Evolutionary conservation across 106 monocot species (phyloP).

Genomic region (Iris macrosiphon): DNA sequence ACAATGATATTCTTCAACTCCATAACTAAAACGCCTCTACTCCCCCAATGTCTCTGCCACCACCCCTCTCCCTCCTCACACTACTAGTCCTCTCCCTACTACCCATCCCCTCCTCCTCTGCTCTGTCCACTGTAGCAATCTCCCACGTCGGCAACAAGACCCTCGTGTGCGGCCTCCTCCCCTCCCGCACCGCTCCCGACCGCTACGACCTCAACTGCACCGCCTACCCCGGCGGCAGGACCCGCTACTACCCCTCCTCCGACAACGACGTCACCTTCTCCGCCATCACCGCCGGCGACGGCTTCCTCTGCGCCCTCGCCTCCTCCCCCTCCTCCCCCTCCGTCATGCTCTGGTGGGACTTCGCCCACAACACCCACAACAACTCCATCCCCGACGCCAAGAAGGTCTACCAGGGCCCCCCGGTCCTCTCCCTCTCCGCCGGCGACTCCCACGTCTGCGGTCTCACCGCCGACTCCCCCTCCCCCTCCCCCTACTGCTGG

Average conservation of each 20-base stretch:
- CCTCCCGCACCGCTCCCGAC: neutral
- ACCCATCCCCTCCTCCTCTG: neutral
- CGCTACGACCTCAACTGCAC: constrained; percentile 51
- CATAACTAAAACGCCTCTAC: neutral
- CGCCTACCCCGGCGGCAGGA: constrained; percentile 11
- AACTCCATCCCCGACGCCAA: constrained; percentile 2
- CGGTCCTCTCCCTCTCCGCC: constrained; percentile 26
- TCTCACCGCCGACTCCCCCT: constrained; percentile 7
- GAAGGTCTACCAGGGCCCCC: constrained; percentile 46
- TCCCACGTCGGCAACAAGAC: constrained; percentile 29
- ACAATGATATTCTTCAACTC: constrained; percentile 9
- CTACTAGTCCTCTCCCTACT: constrained; percentile 4
- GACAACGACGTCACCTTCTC: constrained; percentile 26
- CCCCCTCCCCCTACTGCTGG: constrained; percentile 43
- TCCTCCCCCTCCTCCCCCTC: constrained; percentile 1
- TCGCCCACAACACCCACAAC: neutral
- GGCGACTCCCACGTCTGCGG: constrained; percentile 79
- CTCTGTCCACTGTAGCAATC: constrained; percentile 63
- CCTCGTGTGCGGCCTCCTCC: constrained; percentile 62
- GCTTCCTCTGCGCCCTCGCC: constrained; percentile 70
- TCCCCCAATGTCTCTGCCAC: constrained; percentile 28
- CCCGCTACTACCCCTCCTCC: constrained; percentile 26
- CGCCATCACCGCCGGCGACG: constrained; percentile 71
- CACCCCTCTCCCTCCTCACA: neutral
- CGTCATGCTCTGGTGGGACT: constrained; percentile 87